Evolutionary conservation across 768 basidiomycete genomes (phyloP).

Genomic region (Lactifluus rugatus): DNA sequence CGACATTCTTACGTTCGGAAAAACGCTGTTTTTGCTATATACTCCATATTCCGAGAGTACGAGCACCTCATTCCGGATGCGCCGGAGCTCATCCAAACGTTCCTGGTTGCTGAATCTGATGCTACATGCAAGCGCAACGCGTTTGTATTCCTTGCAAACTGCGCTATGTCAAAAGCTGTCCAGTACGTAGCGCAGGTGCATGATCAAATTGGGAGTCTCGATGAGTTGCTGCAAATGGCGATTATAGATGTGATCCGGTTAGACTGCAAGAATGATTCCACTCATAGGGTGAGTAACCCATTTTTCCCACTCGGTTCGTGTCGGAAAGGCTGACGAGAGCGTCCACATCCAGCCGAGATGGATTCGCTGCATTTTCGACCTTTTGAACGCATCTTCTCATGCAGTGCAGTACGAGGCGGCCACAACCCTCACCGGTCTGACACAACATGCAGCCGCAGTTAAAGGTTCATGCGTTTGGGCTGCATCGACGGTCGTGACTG

Average conservation of each 20-base stretch:
- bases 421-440: conserved; percentile 85
- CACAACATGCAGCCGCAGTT: conserved; percentile 91
- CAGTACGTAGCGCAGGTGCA: conserved; percentile 83
- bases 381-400: conserved; percentile 80
- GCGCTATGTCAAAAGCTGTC: conserved; percentile 82
- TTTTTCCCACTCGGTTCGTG: conserved; percentile 23
- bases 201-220: conserved; percentile 71
- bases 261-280: conserved; percentile 80
- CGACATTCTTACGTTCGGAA: conserved; percentile 97
- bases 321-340: neutral
- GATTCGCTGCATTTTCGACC: conserved; percentile 88
- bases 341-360: conserved; percentile 59
- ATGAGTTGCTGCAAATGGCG: conserved; percentile 92
- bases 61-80: conserved; percentile 95
- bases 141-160: conserved; percentile 85
- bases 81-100: conserved; percentile 90
- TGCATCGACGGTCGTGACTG: neutral
- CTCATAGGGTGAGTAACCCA: conserved; percentile 55
- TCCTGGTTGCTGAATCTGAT: conserved; percentile 92
- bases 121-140: conserved; percentile 96
- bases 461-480: conserved; percentile 54
- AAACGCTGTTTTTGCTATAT: conserved; percentile 95
- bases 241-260: conserved; percentile 88
- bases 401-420: conserved; percentile 98
- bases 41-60: conserved; percentile 88